A percentile compares a stretch with the other conserved stretches of the same genome.
Evolutionary conservation across 1,284 basidiomycete species (phyloP).

Genomic region (Cystobasidium pallidum): DNA sequence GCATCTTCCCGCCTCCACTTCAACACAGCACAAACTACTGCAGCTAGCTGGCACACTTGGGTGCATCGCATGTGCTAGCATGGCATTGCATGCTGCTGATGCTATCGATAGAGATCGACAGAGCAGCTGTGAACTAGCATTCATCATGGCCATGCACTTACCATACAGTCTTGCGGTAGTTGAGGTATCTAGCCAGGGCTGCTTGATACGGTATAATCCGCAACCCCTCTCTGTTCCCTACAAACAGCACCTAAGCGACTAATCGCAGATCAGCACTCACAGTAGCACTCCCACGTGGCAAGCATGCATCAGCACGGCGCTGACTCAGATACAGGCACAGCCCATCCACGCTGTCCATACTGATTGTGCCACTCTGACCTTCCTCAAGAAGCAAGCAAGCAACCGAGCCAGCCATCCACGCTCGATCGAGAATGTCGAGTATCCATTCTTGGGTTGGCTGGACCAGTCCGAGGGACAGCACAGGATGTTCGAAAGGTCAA

Average conservation of each 20-base stretch:
- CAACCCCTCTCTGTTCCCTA: background rate
- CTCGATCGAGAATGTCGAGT: background rate
- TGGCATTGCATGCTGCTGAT: too few species aligned
- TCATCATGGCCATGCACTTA: too few species aligned
- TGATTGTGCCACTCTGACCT: background rate
- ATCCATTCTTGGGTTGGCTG: conserved; percentile 26
- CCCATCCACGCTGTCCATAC: background rate
- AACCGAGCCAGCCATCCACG: background rate
- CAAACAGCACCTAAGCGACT: background rate
- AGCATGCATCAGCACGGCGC: background rate
- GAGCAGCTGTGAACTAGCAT: too few species aligned
- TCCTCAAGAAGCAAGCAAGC: conserved; percentile 4
- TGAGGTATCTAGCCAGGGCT: too few species aligned
- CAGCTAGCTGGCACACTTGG: too few species aligned
- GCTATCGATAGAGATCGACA: too few species aligned
- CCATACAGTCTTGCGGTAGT: too few species aligned
- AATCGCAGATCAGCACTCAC: background rate
- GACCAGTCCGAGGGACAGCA: too few species aligned
- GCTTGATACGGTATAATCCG: too few species aligned
- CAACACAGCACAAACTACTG: too few species aligned
- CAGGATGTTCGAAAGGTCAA: background rate
- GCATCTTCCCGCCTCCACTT: too few species aligned
- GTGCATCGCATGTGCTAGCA: too few species aligned
- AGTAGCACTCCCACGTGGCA: background rate
- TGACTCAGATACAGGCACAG: background rate